These are phyloP conservation scores for Diplotaxis tenuifolia DNA, from an alignment of 345 rosid genomes.

Conservation along the genomic window DNA sequence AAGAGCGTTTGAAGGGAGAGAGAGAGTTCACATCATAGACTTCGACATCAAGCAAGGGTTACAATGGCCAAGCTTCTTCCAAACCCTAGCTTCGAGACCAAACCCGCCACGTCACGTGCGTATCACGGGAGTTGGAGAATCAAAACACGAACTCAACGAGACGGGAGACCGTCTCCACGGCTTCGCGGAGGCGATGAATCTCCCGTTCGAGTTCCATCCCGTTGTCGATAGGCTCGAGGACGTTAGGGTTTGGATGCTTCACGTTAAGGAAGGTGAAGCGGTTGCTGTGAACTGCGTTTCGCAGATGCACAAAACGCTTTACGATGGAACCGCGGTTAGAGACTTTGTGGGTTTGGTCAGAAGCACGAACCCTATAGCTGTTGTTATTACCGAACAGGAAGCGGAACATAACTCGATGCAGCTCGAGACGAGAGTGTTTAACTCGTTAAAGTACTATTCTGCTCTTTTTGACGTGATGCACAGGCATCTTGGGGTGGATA, in stretches of 20 bases:
- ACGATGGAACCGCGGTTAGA: constrained; percentile 67
- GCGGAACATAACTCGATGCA: constrained; percentile 51
- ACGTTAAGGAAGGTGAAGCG: constrained; percentile 81
- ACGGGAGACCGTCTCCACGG: constrained; percentile 86
- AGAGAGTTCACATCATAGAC: constrained; percentile 86
- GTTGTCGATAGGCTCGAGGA: constrained; percentile 95
- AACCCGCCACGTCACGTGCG: constrained; percentile 85
- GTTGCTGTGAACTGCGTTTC: constrained; percentile 84
- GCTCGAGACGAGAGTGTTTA: constrained; percentile 65
- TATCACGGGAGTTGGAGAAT: constrained; percentile 93
- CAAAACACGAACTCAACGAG: constrained; percentile 83
- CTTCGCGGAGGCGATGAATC: constrained; percentile 77
- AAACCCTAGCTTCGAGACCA: constrained; percentile 77
- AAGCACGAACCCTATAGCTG: constrained; percentile 70
- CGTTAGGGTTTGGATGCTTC: constrained; percentile 99
- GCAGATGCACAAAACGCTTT: constrained; percentile 87
- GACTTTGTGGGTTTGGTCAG: constrained; percentile 78
- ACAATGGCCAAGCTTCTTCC: constrained; percentile 96
- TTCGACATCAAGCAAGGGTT: constrained; percentile 97
- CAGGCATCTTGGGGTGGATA: constrained; percentile 56
- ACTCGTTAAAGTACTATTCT: constrained; percentile 71
- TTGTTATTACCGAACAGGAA: constrained; percentile 85
- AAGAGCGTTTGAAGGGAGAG: constrained; percentile 92
- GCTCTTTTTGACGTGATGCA: constrained; percentile 77
- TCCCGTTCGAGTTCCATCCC: constrained; percentile 91